Evolutionary conservation across 2,329 filamentous ascomycete genomes (phyloP), one percentile per base, ranked within the genome.

Genomic region (Neoarthrinium moseri): DNA sequence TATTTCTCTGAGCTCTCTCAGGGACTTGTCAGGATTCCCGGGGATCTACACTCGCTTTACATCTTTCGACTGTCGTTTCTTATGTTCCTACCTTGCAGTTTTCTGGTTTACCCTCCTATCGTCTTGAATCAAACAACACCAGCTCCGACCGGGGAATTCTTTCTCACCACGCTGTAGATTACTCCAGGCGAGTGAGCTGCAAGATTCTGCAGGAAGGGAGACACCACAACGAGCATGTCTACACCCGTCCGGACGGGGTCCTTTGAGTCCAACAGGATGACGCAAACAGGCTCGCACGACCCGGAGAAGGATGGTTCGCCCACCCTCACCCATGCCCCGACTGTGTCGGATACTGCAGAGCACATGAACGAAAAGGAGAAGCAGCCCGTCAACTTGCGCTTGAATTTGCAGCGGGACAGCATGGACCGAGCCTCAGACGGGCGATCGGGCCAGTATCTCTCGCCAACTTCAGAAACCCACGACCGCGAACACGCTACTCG

Each of bases 401-500:
- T 38, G 24, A 26, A 38, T n/a, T 20, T 46, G 27, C 43, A 26
- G 20, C 36, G 43, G 12, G 40, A 43, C 5, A 43, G 40, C 40
- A 35, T 35, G 27, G 40, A 43, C 24, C 18, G 20, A 34, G 29
- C 27, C 11, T 43, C 40, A 26, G 40, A 43, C 15, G 18, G 20
- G 17, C 27, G 40, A n/a, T 35, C 27, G 4, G 24, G 32, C 11
- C 43, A 34, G 13, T 52, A 54, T 29, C 15, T 62, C 7, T 57
- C 60, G 4, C 47, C 53, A 5, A 39, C n/a, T n/a, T 8, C 17
- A 37, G 45, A 47, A 12, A 26, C 43, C 51, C 30, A 56, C 55
- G 32, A 35, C 11, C 50, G 56, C 26, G 54, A 60, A 15, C 59
- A 63, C 35, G 56, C 59, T 13, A 57, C 51, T 8, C 52, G 57